Base-by-base conservation (phyloP, 192 early-diverging fungal genomes). In the Phlyctochytrium bullatum region DNA sequence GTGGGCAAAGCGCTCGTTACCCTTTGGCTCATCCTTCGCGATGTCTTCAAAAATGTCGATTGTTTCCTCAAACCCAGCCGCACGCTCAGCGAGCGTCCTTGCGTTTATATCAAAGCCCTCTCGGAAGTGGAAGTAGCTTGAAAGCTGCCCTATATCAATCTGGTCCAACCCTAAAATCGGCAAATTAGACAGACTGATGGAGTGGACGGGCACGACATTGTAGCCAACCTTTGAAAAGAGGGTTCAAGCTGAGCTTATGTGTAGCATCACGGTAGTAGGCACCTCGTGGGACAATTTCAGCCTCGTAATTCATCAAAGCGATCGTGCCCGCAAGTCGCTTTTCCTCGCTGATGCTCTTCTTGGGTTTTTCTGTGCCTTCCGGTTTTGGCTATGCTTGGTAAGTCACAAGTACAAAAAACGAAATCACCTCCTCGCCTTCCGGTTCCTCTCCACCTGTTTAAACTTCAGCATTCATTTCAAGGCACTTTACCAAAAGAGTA, bases 1-100 rank as follows among this genome's bases (percentile, higher is more conserved):
- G 32, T n/a, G 34, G 17, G 6, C 16, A 67, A 1, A 20, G 20
- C 58, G 2, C 36, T n/a, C n/a, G n/a, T n/a, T n/a, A 81, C 81
- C 84, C 68, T 79, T 73, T 67, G 84, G 80, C 27, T 76, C 67
- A 61, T 86, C 84, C 29, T 53, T 59, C 10, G 74, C 59, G 56
- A 86, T 80, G 4, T 67, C 51, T 30, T 82, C 81, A 72, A 86
- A 83, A 51, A 86, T 78, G 65, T 86, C 84, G 58, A 86, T 79
- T 2, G 70, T 65, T 60, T 81, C 77, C 58, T 86, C 81, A 62
- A 79, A 84, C 17, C 60, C 62, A 33, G 76, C 66, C 29, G 72
- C 76, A 35, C 81, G 65, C 59, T 86, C 84, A 14, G 59, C 36
- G 14, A 83, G 66, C 0, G 73, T 76, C 61, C 67, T 74, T 56